phyloP scores from a whole-genome alignment of 2,329 filamentous ascomycete genomes.

The Venturia carpophila region DNA sequence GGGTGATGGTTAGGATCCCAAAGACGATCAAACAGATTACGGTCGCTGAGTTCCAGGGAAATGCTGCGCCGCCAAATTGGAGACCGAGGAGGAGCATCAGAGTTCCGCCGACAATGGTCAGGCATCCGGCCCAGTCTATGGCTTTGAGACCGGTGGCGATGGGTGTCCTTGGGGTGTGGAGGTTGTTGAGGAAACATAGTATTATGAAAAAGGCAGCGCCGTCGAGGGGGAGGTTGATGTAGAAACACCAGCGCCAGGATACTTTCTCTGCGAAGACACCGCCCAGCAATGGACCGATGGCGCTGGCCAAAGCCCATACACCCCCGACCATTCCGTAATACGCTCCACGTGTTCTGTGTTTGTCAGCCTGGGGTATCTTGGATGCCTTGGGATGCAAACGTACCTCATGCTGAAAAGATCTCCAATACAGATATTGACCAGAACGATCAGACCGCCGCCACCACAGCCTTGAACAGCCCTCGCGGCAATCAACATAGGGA shows the following conservation, averaged over 20 bases:
- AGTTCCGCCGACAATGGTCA: slow-evolving; percentile 65
- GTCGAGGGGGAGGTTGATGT: slow-evolving; percentile 59
- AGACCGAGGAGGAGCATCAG: slow-evolving; percentile 82
- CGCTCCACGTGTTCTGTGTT: slow-evolving; percentile 43
- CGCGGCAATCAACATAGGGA: slow-evolving; percentile 55
- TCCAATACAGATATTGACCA: slow-evolving; percentile 56
- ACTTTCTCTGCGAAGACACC: slow-evolving; percentile 57
- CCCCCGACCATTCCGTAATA: slow-evolving; percentile 59
- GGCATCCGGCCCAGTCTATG: slow-evolving; percentile 58
- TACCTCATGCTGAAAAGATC: slow-evolving; percentile 56
- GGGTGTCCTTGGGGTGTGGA: slow-evolving; percentile 60
- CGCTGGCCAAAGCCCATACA: slow-evolving; percentile 58
- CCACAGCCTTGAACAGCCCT: slow-evolving; percentile 56
- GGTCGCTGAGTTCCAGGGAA: slow-evolving; percentile 66
- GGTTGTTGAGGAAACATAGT: slow-evolving; percentile 51
- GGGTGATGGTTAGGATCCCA: slow-evolving; percentile 51
- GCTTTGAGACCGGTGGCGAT: slow-evolving; percentile 54
- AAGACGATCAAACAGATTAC: slow-evolving; percentile 74
- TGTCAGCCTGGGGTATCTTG: not conserved
- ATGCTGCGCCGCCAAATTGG: slow-evolving; percentile 69
- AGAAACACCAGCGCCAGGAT: slow-evolving; percentile 58
- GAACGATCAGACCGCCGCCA: slow-evolving; percentile 54
- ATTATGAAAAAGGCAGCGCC: slow-evolving; percentile 52
- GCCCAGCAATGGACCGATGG: slow-evolving; percentile 59
- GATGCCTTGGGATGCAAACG: slow-evolving; percentile 7